Base-by-base conservation (phyloP, 768 basidiomycete species). In the Russula brevipes region DNA sequence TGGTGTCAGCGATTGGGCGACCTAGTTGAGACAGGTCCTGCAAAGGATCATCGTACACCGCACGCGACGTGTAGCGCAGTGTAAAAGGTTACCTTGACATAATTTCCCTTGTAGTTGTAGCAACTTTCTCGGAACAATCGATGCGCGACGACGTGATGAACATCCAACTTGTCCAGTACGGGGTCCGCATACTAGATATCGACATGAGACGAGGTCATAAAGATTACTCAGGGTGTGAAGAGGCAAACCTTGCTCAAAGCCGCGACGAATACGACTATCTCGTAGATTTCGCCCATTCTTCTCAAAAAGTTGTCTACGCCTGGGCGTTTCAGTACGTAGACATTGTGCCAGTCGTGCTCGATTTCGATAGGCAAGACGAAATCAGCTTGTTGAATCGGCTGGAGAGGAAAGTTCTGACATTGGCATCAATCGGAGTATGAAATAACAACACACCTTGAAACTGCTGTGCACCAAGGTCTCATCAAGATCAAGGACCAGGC, bases 331-430 rank as follows among this genome's bases (percentile, higher is more conserved):
- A 98, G 91, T 54, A 98, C 97, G 76, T 98, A 98, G 68, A 98
- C 94, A 71, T 99, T 98, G 74, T 99, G 97, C 83, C 89, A 91
- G 72, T 97, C 90, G 68, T 91, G 94, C 72, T 99, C 97, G 66
- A 99, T 99, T 76, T 98, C 97, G 31, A 99, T 97, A 5, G 97
- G 97, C 3, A 99, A 95, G 66, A 98, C 92, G 75, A 93, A 99
- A 78, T 99, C 97, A 36, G 96, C 94, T 70, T 94, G 90, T 67
- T 81, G 82, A 63, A 98, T 92, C 59, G 94, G 91, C 95, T 98
- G 72, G 14, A 64, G 33, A 39, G 53, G 35, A 30, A 54, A 39
- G 39, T 72, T 31, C 24, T 70, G 66, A 57, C 61, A 57, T 39
- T 45, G 44, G 16, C 30, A 24, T 46, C 44, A 36, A 57, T 35